phyloP scores from a whole-genome alignment of 352 stramenopile species.

The Phytophthora citrophthora region DNA sequence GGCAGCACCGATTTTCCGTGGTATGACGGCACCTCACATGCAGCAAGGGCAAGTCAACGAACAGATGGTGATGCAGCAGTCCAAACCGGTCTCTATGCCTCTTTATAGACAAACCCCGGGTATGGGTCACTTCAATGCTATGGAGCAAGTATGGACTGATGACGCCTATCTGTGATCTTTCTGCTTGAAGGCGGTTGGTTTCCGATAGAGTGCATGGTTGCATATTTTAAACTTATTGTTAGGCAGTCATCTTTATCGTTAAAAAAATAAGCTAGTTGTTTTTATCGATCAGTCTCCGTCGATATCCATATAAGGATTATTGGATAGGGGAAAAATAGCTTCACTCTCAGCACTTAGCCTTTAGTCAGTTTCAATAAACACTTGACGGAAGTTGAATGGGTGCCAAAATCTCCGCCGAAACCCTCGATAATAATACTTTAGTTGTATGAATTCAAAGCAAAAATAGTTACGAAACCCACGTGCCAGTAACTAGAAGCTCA shows the following conservation, averaged over 20 bases:
- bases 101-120: constrained; percentile 57
- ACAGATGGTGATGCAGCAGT: constrained; percentile 37
- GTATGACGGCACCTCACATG: constrained; percentile 34
- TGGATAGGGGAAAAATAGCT: too few relatives aligned
- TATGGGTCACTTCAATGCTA: constrained; percentile 55
- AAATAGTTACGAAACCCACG: too few relatives aligned
- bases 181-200: constrained; percentile 28
- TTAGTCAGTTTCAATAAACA: too few relatives aligned
- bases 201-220: constrained; percentile 34
- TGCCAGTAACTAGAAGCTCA: too few relatives aligned
- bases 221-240: constrained; percentile 43
- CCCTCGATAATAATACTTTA: too few relatives aligned
- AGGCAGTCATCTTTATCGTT: background rate
- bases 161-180: constrained; percentile 46
- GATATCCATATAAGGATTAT: too few relatives aligned
- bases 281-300: too few relatives aligned
- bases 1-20: constrained; percentile 61
- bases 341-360: too few relatives aligned
- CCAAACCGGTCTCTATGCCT: constrained; percentile 47
- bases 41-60: constrained; percentile 40
- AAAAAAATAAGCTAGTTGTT: too few relatives aligned
- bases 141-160: constrained; percentile 71
- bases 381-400: too few relatives aligned
- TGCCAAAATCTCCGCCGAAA: too few relatives aligned
- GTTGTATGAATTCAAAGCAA: too few relatives aligned